Conservation (phyloP, 2,329 filamentous ascomycete species). For the Alternaria burnsii region DNA sequence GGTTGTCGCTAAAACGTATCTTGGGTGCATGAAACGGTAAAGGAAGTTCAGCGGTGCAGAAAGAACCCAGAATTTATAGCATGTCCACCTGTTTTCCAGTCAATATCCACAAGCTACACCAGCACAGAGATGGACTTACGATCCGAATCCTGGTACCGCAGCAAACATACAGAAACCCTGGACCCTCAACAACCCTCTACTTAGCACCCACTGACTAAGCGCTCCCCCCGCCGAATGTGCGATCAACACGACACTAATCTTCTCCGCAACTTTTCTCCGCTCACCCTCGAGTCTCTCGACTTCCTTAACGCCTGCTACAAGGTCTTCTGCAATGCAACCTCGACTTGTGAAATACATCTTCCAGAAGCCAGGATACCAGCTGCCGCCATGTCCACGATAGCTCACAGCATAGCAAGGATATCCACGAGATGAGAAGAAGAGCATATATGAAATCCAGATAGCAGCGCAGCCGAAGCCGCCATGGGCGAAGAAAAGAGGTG, state of each 20-base stretch:
- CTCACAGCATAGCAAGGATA: constrained; percentile 63
- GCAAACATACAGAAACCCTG: constrained; percentile 59
- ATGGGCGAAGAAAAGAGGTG: constrained; percentile 62
- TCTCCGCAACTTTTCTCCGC: constrained; percentile 21
- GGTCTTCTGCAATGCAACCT: constrained; percentile 47
- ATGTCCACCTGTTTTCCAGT: constrained; percentile 7
- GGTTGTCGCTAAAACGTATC: constrained; percentile 63
- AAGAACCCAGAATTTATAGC: constrained; percentile 38
- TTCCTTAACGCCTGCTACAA: constrained; percentile 47
- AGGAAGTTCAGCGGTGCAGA: constrained; percentile 36
- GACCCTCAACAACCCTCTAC: constrained; percentile 51
- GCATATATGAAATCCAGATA: constrained; percentile 63
- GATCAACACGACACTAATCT: constrained; percentile 55
- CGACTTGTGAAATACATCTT: constrained; percentile 59
- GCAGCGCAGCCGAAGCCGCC: constrained; percentile 64
- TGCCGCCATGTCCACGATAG: constrained; percentile 62
- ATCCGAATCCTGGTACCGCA: constrained; percentile 55
- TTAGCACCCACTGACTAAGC: constrained; percentile 60
- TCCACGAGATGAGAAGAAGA: constrained; percentile 55
- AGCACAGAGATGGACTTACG: constrained; percentile 51
- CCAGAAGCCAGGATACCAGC: constrained; percentile 61
- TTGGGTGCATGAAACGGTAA: constrained; percentile 60
- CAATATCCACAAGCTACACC: neutral
- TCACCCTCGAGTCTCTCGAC: constrained; percentile 46
- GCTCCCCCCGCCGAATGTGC: constrained; percentile 64